Evolutionary conservation across 1,284 basidiomycete species (phyloP).

Genomic region (Leucoagaricus sp.): DNA sequence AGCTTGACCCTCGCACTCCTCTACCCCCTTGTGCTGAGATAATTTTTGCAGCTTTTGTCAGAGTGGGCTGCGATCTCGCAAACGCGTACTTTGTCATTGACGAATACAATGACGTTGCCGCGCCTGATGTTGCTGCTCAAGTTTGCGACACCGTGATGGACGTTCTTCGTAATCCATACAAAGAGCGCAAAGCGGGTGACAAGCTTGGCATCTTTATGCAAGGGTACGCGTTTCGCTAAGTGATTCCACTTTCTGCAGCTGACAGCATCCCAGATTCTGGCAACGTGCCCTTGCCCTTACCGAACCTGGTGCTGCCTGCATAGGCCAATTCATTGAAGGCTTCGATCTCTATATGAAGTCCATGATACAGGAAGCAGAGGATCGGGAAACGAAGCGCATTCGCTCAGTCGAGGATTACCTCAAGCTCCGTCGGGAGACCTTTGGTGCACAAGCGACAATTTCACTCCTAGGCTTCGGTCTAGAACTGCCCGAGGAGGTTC

Average conservation of each 20-base stretch:
- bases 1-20: neutral
- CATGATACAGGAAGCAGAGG: constrained; percentile 13
- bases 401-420: constrained; percentile 11
- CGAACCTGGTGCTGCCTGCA: constrained; percentile 1
- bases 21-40: too few species aligned
- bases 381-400: constrained; percentile 8
- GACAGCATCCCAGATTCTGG: constrained; percentile 8
- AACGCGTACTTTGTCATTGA: constrained; percentile 13
- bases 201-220: neutral
- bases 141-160: constrained; percentile 13
- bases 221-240: neutral
- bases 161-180: constrained; percentile 2
- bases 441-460: constrained; percentile 13
- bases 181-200: neutral
- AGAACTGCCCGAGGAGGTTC: neutral
- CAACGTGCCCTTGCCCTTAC: constrained; percentile 12
- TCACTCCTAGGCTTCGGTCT: constrained; percentile 10
- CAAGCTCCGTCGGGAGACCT: constrained; percentile 11
- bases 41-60: neutral
- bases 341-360: constrained; percentile 14
- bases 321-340: constrained; percentile 5
- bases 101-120: constrained; percentile 14
- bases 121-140: constrained; percentile 6
- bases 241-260: neutral
- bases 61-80: constrained; percentile 10